Evolutionary conservation across 2,329 filamentous ascomycete genomes (phyloP).

Genomic region (Davidsoniella eucalypti): DNA sequence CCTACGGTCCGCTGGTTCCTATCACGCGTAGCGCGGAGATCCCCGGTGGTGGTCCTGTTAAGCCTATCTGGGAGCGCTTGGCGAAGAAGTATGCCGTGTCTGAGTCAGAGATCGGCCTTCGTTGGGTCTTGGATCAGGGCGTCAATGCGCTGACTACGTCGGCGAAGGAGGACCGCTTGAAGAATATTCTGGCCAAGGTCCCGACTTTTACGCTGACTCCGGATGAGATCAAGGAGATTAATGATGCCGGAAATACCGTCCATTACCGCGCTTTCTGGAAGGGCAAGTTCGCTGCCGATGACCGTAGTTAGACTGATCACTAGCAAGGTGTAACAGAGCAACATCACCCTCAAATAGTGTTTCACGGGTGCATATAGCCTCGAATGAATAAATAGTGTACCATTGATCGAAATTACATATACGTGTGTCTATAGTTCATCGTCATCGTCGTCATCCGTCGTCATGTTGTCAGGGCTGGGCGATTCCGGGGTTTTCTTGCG

Average conservation of each 20-base stretch:
- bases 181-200: conserved; percentile 34
- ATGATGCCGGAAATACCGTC: conserved; percentile 38
- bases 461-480: not conserved
- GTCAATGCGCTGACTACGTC: conserved; percentile 44
- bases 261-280: conserved; percentile 45
- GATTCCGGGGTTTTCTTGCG: conserved; percentile 17
- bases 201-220: conserved; percentile 41
- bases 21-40: conserved; percentile 25
- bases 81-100: conserved; percentile 42
- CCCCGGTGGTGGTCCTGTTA: conserved; percentile 33
- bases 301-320: conserved; percentile 24
- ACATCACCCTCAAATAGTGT: not conserved
- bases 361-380: not conserved
- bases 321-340: not conserved
- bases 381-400: not conserved
- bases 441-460: conserved; percentile 3
- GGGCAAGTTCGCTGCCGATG: conserved; percentile 33
- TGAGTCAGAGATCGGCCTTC: conserved; percentile 37
- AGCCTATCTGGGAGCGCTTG: conserved; percentile 31
- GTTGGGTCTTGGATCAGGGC: conserved; percentile 45
- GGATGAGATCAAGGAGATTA: conserved; percentile 40
- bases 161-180: conserved; percentile 38
- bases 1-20: conserved; percentile 40
- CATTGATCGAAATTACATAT: not conserved
- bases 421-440: conserved; percentile 1